These are phyloP conservation scores for Parafenestella ontariensis DNA, from an alignment of 2,329 filamentous ascomycete genomes.

Conservation along the genomic window DNA sequence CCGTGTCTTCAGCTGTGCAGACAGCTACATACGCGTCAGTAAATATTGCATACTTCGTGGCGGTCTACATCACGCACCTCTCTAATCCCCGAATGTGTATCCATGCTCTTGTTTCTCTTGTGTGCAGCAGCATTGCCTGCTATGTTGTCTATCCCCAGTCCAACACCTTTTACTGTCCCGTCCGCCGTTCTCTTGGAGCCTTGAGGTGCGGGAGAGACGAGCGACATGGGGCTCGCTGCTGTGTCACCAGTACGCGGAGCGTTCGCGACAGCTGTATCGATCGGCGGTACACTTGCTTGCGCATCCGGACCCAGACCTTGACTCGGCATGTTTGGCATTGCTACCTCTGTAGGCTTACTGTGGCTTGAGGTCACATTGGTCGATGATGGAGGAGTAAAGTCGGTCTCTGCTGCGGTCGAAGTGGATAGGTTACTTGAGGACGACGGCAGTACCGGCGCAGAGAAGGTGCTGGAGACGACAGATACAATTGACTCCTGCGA, in stretches of 20 bases:
- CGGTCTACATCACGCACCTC: conserved; percentile 65
- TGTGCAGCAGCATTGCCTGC: conserved; percentile 56
- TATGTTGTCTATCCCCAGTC: conserved; percentile 18
- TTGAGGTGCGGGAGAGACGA: conserved; percentile 50
- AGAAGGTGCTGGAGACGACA: conserved; percentile 42
- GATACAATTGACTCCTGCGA: conserved; percentile 47
- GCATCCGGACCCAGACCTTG: conserved; percentile 55
- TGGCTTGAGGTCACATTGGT: conserved; percentile 39
- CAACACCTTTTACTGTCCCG: conserved; percentile 66
- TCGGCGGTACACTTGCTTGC: conserved; percentile 23
- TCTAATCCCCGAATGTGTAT: conserved; percentile 73
- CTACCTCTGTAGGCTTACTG: conserved; percentile 52
- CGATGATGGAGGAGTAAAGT: conserved; percentile 36
- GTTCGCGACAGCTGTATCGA: conserved; percentile 35
- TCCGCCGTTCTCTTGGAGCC: conserved; percentile 79
- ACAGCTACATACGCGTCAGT: conserved; percentile 63
- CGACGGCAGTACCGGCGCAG: conserved; percentile 39
- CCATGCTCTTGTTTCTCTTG: conserved; percentile 74
- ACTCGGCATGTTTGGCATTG: conserved; percentile 53
- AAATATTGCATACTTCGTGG: conserved; percentile 13
- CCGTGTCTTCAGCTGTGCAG: conserved; percentile 79
- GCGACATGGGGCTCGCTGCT: conserved; percentile 50
- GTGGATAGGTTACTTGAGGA: conserved; percentile 42
- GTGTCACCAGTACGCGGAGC: conserved; percentile 38
- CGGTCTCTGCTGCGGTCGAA: conserved; percentile 36